Percentiles rank a stretch among this genome's conserved stretches.
phyloP scores from a whole-genome alignment of 371 early-diverging fungal genomes.

The Mucor plumbeus region DNA sequence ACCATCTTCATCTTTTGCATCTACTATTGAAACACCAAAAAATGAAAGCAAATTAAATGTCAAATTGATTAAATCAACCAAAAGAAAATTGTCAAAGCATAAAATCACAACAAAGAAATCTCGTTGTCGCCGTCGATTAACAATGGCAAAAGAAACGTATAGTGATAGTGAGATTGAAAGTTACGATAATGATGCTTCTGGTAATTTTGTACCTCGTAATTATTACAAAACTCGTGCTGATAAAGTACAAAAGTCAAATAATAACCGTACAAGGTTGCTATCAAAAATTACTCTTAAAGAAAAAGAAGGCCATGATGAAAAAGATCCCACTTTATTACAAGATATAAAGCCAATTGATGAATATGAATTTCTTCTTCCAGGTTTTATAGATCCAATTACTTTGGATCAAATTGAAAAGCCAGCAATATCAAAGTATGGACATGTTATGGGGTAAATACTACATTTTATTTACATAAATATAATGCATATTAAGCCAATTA shows the following conservation, averaged over 20 bases:
- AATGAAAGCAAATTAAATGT: not conserved
- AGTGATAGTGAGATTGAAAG: constrained; percentile 38
- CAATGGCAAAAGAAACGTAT: constrained; percentile 18
- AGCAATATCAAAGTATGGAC: constrained; percentile 91
- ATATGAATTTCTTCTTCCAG: constrained; percentile 76
- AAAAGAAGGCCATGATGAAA: not conserved
- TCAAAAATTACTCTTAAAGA: not conserved
- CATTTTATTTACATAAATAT: not conserved
- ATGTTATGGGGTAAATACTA: constrained; percentile 73
- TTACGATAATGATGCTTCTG: constrained; percentile 11
- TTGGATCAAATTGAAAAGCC: constrained; percentile 84
- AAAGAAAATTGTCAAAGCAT: constrained; percentile 9
- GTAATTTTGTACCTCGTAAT: not conserved
- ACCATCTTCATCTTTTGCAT: not conserved
- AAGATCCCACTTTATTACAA: not conserved
- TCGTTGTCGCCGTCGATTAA: constrained; percentile 1
- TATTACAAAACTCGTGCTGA: constrained; percentile 6
- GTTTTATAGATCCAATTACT: constrained; percentile 88
- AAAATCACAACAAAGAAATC: not conserved
- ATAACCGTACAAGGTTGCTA: constrained; percentile 5
- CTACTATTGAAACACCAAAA: no score
- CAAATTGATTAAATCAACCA: constrained; percentile 31
- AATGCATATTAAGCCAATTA: not conserved
- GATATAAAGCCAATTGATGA: not conserved
- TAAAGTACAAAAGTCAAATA: not conserved